phyloP scores from a whole-genome alignment of 306 rosid species.

The Dicorynia guianensis region DNA sequence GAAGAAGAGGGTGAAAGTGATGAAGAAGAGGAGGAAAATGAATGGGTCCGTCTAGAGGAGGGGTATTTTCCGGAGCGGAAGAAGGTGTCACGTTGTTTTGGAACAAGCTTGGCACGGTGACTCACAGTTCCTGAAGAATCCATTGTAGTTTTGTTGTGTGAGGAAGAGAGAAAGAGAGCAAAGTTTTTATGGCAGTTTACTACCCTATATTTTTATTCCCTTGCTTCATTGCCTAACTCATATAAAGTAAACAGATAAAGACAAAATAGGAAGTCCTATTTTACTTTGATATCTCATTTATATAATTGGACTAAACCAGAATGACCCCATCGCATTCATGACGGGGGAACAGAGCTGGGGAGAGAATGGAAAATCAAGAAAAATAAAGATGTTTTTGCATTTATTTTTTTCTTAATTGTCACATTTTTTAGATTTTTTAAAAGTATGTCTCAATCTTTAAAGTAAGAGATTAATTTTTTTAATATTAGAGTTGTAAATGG shows the following conservation, averaged over 20 bases:
- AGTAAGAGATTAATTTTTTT: too few species aligned
- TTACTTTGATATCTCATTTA: background rate
- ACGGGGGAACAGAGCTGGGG: background rate
- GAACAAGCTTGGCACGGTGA: slow-evolving; percentile 37
- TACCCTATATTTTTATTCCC: slow-evolving; percentile 13
- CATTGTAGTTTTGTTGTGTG: slow-evolving; percentile 44
- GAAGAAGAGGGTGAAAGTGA: slow-evolving; percentile 52
- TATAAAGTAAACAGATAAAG: slow-evolving; percentile 25
- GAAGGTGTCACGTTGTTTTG: slow-evolving; percentile 46
- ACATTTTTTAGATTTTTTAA: too few species aligned
- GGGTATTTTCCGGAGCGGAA: slow-evolving; percentile 40
- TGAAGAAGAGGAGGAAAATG: slow-evolving; percentile 62
- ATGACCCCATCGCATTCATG: slow-evolving; percentile 32
- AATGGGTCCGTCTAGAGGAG: slow-evolving; percentile 56
- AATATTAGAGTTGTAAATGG: too few species aligned
- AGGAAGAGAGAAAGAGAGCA: slow-evolving; percentile 28
- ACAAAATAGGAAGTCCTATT: background rate
- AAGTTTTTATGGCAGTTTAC: slow-evolving; percentile 3
- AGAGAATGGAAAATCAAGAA: background rate
- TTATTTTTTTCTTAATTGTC: too few species aligned
- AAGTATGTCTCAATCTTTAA: too few species aligned
- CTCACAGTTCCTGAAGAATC: slow-evolving; percentile 48
- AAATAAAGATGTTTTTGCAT: too few species aligned
- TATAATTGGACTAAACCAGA: background rate
- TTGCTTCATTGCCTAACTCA: slow-evolving; percentile 12